Percentiles rank a stretch among this genome's conserved stretches.
phyloP scores from a whole-genome alignment of 352 stramenopile species.

The Pythium pectinolyticum region DNA sequence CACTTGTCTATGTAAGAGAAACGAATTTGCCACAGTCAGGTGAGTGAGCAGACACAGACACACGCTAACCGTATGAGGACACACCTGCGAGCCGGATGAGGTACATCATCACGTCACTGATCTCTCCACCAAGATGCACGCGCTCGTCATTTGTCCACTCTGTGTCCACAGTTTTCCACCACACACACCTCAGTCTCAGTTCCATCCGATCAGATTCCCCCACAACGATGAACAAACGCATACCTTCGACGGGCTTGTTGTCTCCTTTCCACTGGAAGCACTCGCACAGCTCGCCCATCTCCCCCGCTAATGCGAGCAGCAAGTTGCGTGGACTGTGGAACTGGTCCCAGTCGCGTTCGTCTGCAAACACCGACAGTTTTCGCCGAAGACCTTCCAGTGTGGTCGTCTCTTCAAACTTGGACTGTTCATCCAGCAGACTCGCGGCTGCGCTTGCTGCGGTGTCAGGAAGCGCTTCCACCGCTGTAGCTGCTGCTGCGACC shows the following conservation, averaged over 20 bases:
- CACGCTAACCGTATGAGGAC: background rate
- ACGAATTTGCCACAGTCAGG: background rate
- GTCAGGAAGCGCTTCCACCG: constrained; percentile 8
- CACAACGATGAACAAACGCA: background rate
- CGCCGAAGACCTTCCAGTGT: constrained; percentile 34
- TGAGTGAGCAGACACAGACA: background rate
- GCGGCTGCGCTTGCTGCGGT: background rate
- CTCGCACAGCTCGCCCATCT: constrained; percentile 95
- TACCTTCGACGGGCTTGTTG: constrained; percentile 61
- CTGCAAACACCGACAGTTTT: constrained; percentile 35
- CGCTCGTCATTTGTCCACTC: constrained; percentile 79
- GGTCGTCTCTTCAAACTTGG: constrained; percentile 28
- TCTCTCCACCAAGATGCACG: constrained; percentile 93
- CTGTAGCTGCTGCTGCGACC: constrained; percentile 25
- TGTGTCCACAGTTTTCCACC: constrained; percentile 26
- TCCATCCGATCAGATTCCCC: background rate
- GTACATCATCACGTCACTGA: constrained; percentile 98
- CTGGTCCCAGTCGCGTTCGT: constrained; percentile 38
- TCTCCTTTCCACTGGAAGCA: constrained; percentile 96
- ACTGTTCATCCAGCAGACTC: background rate
- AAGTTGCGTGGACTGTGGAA: constrained; percentile 89
- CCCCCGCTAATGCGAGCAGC: constrained; percentile 91
- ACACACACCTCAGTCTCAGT: constrained; percentile 2
- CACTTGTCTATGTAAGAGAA: constrained; percentile 60
- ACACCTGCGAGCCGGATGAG: constrained; percentile 90